Evolutionary conservation across 1,284 basidiomycete genomes (phyloP).

Genomic region (Puccinia sorghi): DNA sequence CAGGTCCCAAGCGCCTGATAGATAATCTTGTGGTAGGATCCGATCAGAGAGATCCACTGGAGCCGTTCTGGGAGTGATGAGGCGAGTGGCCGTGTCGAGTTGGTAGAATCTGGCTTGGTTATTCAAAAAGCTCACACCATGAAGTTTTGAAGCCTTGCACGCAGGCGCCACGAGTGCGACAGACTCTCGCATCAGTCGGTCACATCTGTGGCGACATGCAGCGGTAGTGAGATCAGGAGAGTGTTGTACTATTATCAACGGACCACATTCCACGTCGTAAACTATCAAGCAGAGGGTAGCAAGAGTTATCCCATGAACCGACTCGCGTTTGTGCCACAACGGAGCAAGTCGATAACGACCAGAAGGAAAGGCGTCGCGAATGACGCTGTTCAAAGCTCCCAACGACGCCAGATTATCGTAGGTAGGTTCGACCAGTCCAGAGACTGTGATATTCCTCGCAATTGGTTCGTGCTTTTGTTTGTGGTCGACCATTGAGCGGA

Average conservation of each 20-base stretch:
- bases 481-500: conserved; percentile 28
- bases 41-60: conserved; percentile 21
- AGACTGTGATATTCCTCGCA: neutral
- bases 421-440: neutral
- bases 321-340: conserved; percentile 2
- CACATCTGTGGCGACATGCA: conserved; percentile 9
- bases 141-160: conserved; percentile 13
- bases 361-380: neutral
- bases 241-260: conserved; percentile 36
- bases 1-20: conserved; percentile 26
- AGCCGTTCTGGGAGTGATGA: conserved; percentile 19
- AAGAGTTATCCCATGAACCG: neutral
- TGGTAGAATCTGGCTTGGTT: conserved; percentile 23
- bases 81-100: conserved; percentile 22
- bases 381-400: neutral
- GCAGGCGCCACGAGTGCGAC: neutral
- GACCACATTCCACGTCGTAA: neutral
- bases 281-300: conserved; percentile 28
- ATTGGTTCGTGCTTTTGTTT: neutral
- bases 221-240: conserved; percentile 13
- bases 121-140: conserved; percentile 25
- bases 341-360: conserved; percentile 16
- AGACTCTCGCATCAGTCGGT: conserved; percentile 29
- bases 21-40: conserved; percentile 19
- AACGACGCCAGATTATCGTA: neutral